Base-by-base conservation (phyloP, 108 stramenopile genomes). In the Ochromonas danica region DNA sequence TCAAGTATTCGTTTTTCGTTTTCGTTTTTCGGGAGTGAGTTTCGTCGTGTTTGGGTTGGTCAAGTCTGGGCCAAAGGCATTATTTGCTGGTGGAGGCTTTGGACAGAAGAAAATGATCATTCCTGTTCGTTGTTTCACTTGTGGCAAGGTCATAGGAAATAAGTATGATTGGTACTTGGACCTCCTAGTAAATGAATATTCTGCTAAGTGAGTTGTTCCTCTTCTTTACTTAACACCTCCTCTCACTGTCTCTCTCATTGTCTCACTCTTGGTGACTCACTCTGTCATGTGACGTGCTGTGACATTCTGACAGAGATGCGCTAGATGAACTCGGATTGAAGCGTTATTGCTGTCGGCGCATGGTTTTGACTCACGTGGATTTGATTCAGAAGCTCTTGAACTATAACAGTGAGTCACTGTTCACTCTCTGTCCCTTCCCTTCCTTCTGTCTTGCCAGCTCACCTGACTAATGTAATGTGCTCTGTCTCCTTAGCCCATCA, bases 301-400 rank as follows among this genome's bases (percentile, higher is more conserved):
- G 57, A 28, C 71, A 10, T 0, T 67, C 25, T 6, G 35, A 0
- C 82, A 96, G 96, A 43, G 96, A 97, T 74, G 97, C 97, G 28
- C 80, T 99, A 80, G 95, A 97, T 80, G 93, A 96, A 87, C 86
- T 99, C 41, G 97, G 96, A 31, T 88, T 99, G 40, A 92, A 93
- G 82, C 79, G 99, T 89, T 99, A 99, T 81, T 99, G 99, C 90
- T 99, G 99, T 85, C 88, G 99, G 67, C 87, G 99, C 60, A 99
- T 99, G 99, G 82, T 99, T 86, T 88, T 98, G 70, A 99, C 99
- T 2, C 99, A 99, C 82, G 99, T 99, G 1, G 99, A 99, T 87
- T 88, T 99, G 45, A 99, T 99, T 84, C 96, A 98, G 86, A 98
- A 99, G 84, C 87, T 99, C 31, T 90, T 99, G 67, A 97, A 99